These are phyloP conservation scores for Astrothelium subdiscretum DNA, from an alignment of 495 filamentous ascomycete species.

Conservation along the genomic window DNA sequence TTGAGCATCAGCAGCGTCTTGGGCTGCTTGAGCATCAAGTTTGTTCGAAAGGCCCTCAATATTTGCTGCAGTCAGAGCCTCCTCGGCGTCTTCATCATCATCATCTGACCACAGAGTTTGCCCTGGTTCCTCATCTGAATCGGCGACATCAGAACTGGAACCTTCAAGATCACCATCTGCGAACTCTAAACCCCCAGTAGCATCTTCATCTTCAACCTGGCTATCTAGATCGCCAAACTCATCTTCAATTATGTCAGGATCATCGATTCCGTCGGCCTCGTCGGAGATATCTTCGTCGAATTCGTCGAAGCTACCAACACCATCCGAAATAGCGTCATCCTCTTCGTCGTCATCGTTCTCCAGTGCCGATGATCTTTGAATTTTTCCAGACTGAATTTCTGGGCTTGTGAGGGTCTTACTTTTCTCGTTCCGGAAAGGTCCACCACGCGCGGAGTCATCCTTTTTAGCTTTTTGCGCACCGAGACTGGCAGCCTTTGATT, in stretches of 20 bases:
- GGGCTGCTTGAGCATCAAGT: slow-evolving; percentile 56
- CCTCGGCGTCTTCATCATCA: slow-evolving; percentile 73
- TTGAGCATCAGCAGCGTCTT: slow-evolving; percentile 65
- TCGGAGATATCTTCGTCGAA: slow-evolving; percentile 7
- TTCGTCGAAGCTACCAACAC: slow-evolving; percentile 22
- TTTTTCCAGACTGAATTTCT: not conserved
- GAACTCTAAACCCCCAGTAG: slow-evolving; percentile 31
- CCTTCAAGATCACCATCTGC: slow-evolving; percentile 32
- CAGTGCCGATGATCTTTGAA: not conserved
- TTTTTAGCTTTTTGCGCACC: not conserved
- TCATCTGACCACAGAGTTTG: slow-evolving; percentile 80
- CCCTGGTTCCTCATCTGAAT: slow-evolving; percentile 30
- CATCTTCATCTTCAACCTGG: slow-evolving; percentile 38
- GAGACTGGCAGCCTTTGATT: not conserved
- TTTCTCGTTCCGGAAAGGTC: not conserved
- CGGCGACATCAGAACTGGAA: slow-evolving; percentile 26
- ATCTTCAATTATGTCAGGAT: slow-evolving; percentile 28
- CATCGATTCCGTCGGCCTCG: slow-evolving; percentile 39
- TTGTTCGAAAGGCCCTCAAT: slow-evolving; percentile 82
- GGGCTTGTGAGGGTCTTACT: not conserved
- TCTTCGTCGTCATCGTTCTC: slow-evolving; percentile 5
- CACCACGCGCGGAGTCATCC: slow-evolving; percentile 14
- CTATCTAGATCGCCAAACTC: slow-evolving; percentile 31
- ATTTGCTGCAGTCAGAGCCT: slow-evolving; percentile 88
- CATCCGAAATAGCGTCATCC: slow-evolving; percentile 22